Evolutionary conservation across 2,329 filamentous ascomycete genomes (phyloP).

Genomic region (Tolypocladium inflatum): DNA sequence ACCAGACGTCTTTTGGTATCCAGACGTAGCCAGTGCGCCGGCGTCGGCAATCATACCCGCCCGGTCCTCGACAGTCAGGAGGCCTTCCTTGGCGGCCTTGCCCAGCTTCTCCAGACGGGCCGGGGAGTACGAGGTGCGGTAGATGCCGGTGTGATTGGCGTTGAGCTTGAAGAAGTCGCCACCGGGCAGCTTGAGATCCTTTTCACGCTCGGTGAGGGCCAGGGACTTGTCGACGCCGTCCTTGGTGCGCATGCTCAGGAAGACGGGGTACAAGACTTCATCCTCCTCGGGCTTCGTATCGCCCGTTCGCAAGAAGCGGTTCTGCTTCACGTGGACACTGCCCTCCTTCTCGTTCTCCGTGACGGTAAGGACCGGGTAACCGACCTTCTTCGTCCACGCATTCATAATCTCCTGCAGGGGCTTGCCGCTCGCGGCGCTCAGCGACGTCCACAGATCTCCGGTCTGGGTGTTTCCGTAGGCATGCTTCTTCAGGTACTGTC

Average conservation of each 20-base stretch:
- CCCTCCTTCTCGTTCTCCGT: constrained; percentile 54
- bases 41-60: constrained; percentile 94
- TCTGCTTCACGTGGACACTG: constrained; percentile 82
- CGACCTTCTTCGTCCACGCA: constrained; percentile 95
- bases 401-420: constrained; percentile 85
- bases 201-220: constrained; percentile 47
- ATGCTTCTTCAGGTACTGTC: constrained; percentile 87
- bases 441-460: constrained; percentile 78
- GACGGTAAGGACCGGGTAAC: constrained; percentile 83
- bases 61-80: constrained; percentile 80
- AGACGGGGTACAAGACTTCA: constrained; percentile 77
- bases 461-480: constrained; percentile 95
- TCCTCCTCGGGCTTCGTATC: constrained; percentile 94
- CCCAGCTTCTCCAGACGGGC: constrained; percentile 82
- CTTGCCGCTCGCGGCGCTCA: constrained; percentile 84
- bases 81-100: constrained; percentile 60
- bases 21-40: constrained; percentile 77
- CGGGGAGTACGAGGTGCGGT: constrained; percentile 79
- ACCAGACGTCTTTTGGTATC: constrained; percentile 89
- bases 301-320: constrained; percentile 85
- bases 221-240: constrained; percentile 62
- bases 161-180: constrained; percentile 95
- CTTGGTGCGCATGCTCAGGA: constrained; percentile 76
- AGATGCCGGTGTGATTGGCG: constrained; percentile 86
- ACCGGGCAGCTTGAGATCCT: constrained; percentile 65